Conservation (phyloP, 2,329 filamentous ascomycete species). For the Apiospora malaysiana region DNA sequence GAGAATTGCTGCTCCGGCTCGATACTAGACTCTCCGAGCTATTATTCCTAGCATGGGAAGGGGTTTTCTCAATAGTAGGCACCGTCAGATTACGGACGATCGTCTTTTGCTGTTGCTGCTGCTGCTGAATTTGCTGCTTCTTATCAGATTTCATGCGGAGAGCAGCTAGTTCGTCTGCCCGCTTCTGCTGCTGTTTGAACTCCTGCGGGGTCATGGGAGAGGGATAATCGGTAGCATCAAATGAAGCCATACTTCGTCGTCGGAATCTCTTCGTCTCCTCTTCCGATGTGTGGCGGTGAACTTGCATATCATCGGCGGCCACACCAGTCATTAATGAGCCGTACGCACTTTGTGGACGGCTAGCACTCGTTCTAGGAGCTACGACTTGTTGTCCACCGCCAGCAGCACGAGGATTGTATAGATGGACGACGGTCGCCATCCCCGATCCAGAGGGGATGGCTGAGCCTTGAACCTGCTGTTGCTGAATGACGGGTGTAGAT, state of each 20-base stretch:
- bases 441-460: constrained; percentile 56
- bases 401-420: constrained; percentile 55
- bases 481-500: constrained; percentile 42
- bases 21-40: constrained; percentile 71
- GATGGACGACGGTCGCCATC: constrained; percentile 60
- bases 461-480: constrained; percentile 41
- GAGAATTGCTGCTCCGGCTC: constrained; percentile 62
- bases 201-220: constrained; percentile 46
- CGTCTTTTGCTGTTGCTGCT: constrained; percentile 40
- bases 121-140: constrained; percentile 29
- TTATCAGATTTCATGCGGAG: constrained; percentile 38
- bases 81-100: constrained; percentile 41
- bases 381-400: constrained; percentile 41
- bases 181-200: constrained; percentile 36
- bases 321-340: constrained; percentile 49
- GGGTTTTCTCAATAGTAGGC: constrained; percentile 40
- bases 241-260: constrained; percentile 80
- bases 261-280: constrained; percentile 79
- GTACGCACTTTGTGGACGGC: constrained; percentile 60
- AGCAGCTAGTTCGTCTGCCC: constrained; percentile 32
- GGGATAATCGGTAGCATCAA: constrained; percentile 54
- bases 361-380: constrained; percentile 39
- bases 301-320: constrained; percentile 71
- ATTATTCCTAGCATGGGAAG: constrained; percentile 52
- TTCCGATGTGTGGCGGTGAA: constrained; percentile 60